Evolutionary conservation across 805 yeast species (phyloP), one percentile per base, ranked within the genome.

Genomic region (Kurtzmaniella cleridarum): DNA sequence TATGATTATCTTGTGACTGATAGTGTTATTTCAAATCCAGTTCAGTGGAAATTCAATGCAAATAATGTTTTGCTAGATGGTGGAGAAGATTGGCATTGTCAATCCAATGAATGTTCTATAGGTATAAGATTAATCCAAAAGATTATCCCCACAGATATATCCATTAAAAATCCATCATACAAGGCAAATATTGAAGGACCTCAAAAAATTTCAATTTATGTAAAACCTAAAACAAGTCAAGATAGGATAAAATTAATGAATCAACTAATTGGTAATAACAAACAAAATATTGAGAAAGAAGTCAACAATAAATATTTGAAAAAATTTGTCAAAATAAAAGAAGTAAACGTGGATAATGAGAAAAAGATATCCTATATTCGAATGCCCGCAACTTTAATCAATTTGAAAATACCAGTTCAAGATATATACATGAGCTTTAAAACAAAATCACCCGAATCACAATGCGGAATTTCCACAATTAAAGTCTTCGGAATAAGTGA

Each of bases 41-140:
- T 45, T 7, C 37, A 49, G 18, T 46, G 62, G 59, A 55, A 59
- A 35, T 59, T 38, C 37, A 65, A 68, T 45, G 74, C 73, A 10
- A 68, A 67, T 45, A 65, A 62, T 39, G 51, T 57, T 2, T 45
- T 68, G 15, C 42, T 60, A 5, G 69, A 68, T 39, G 61, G 61
- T 6, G 66, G 59, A 1, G 39, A 44, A 9, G 41, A 41, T 30
- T 68, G 73, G 73, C 51, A 52, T 27, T 63, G 71, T 45, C 51
- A 48, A 12, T 44, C 59, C 1, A 40, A 42, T 14, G 37, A 38
- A 5, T 65, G 71, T 40, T 47, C 66, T 5, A 38, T 66, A 13
- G 74, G 74, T 0, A 43, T 68, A 9, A 51, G 69, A 28, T 42
- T 68, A 28, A 54, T 57, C 28, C 48, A 48, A 24, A 45, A 66